phyloP scores from a whole-genome alignment of 2,329 filamentous ascomycete species.

The Aspergillus versicolor region DNA sequence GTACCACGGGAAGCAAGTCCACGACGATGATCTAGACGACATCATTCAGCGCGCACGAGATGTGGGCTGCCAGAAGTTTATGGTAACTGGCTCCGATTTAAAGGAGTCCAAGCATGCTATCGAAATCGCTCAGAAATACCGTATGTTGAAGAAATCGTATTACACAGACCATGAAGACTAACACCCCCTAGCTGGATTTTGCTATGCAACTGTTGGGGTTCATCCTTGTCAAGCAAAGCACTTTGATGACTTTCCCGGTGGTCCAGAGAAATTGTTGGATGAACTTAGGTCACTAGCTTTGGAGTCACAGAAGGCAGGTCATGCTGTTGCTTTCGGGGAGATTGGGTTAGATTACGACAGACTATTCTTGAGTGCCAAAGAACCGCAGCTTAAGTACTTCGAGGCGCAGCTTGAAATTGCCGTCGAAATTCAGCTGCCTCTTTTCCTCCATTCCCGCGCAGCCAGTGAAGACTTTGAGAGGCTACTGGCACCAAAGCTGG shows the following conservation, averaged over 20 bases:
- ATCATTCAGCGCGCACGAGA: constrained; percentile 76
- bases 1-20: constrained; percentile 74
- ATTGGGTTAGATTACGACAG: constrained; percentile 97
- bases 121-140: constrained; percentile 69
- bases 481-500: constrained; percentile 64
- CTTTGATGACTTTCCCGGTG: constrained; percentile 62
- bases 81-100: constrained; percentile 89
- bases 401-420: constrained; percentile 77
- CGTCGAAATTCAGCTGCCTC: constrained; percentile 71
- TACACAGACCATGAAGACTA: constrained; percentile 13
- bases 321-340: constrained; percentile 83
- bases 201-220: constrained; percentile 89
- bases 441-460: constrained; percentile 90
- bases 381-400: constrained; percentile 82
- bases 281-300: constrained; percentile 66
- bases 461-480: constrained; percentile 81
- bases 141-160: constrained; percentile 51
- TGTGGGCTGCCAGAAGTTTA: constrained; percentile 82
- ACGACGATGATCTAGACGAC: constrained; percentile 50
- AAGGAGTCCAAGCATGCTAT: constrained; percentile 73
- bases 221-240: constrained; percentile 85
- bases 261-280: constrained; percentile 47
- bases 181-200: constrained; percentile 62
- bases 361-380: constrained; percentile 75
- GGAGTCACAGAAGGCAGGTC: constrained; percentile 55